phyloP scores from a whole-genome alignment of 2,329 filamentous ascomycete species.

The Microcyclospora tardicrescens region DNA sequence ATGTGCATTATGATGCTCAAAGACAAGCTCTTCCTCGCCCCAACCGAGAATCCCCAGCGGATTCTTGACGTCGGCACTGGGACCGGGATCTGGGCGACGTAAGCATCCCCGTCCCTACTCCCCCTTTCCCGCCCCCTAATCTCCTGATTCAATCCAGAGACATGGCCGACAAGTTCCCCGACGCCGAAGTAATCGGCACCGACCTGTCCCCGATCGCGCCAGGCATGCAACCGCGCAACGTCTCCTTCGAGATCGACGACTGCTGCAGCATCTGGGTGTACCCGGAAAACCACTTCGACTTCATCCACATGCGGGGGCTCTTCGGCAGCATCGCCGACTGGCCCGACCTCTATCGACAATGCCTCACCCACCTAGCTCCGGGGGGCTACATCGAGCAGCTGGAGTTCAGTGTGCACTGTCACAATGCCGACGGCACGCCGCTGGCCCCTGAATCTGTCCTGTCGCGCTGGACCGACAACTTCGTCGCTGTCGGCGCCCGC shows the following conservation, averaged over 20 bases:
- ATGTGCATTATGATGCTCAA: conserved; percentile 25
- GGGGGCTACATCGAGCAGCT: conserved; percentile 33
- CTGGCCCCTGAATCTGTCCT: conserved; percentile 13
- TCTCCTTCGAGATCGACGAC: conserved; percentile 35
- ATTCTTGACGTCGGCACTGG: conserved; percentile 36
- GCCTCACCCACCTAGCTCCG: conserved; percentile 25
- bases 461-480: conserved; percentile 15
- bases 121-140: conserved; percentile 24
- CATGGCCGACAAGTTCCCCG: conserved; percentile 21
- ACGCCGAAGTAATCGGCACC: conserved; percentile 25
- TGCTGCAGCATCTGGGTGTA: conserved; percentile 28
- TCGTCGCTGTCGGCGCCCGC: conserved; percentile 10
- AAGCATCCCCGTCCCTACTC: conserved; percentile 3
- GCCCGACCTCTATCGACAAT: conserved; percentile 27
- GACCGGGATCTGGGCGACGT: conserved; percentile 29
- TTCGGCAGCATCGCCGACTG: conserved; percentile 30
- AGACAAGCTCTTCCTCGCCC: conserved; percentile 19
- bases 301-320: conserved; percentile 30
- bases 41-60: conserved; percentile 14
- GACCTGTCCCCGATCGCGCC: conserved; percentile 26
- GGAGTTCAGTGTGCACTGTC: conserved; percentile 23
- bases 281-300: conserved; percentile 26
- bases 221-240: conserved; percentile 23
- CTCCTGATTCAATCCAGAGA: conserved; percentile 21
- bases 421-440: conserved; percentile 15